A percentile compares a stretch with the other conserved stretches of the same genome.
Conservation (phyloP, 1,139 yeast genomes). For the Torulaspora globosa region DNA sequence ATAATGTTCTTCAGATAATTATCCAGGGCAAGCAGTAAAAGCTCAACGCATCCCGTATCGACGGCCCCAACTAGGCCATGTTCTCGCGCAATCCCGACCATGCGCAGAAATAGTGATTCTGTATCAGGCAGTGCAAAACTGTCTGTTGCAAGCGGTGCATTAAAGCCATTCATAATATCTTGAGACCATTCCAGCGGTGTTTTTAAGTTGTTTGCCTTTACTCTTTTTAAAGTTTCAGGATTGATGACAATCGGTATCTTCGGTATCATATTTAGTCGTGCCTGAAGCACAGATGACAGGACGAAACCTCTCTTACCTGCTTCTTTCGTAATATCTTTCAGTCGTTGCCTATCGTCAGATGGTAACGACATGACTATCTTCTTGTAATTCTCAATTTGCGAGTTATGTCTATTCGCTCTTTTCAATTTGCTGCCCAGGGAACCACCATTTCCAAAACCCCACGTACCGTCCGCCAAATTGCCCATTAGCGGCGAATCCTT, state of each 20-base stretch:
- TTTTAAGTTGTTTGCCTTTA: conserved; percentile 40
- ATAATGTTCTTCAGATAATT: conserved; percentile 68
- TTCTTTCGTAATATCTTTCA: conserved; percentile 77
- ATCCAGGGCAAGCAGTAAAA: conserved; percentile 76
- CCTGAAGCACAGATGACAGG: conserved; percentile 70
- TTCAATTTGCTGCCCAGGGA: conserved; percentile 25
- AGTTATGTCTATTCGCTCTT: conserved; percentile 34
- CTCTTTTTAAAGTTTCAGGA: conserved; percentile 47
- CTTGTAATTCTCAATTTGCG: conserved; percentile 75
- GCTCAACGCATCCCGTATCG: conserved; percentile 66
- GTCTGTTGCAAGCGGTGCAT: conserved; percentile 77
- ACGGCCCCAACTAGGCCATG: conserved; percentile 85
- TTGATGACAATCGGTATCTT: conserved; percentile 70
- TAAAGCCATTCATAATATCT: conserved; percentile 86
- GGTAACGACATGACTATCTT: conserved; percentile 86
- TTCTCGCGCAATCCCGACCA: conserved; percentile 83
- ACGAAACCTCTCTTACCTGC: conserved; percentile 74
- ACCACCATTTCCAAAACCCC: conserved; percentile 34
- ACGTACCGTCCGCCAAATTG: conserved; percentile 28
- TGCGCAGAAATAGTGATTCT: conserved; percentile 61
- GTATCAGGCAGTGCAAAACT: conserved; percentile 78
- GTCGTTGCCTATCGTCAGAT: conserved; percentile 75
- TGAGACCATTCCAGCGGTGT: conserved; percentile 82
- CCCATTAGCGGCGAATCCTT: conserved; percentile 43
- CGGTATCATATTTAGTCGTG: conserved; percentile 82